phyloP scores from a whole-genome alignment of 495 filamentous ascomycete species.

The Astrothelium macrocarpum region DNA sequence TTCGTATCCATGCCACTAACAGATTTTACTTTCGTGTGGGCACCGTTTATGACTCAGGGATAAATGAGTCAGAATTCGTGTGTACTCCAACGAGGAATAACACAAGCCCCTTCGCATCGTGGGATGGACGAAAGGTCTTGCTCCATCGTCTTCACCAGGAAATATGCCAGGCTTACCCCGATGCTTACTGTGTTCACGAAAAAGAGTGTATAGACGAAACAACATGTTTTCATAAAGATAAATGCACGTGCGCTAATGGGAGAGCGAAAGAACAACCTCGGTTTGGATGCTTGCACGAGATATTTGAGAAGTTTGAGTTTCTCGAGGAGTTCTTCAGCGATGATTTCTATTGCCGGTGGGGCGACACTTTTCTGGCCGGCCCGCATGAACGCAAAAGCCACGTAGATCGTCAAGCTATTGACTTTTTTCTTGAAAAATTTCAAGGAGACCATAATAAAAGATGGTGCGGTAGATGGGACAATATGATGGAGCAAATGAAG shows the following conservation, averaged over 20 bases:
- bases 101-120: not conserved
- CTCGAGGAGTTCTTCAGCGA: not conserved
- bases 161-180: too few relatives aligned
- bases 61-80: not conserved
- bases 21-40: not conserved
- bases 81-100: not conserved
- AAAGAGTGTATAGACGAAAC: too few relatives aligned
- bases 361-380: not conserved
- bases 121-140: not conserved
- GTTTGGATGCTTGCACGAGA: not conserved
- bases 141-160: not conserved
- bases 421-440: not conserved
- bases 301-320: not conserved
- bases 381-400: not conserved
- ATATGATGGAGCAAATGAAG: too few relatives aligned
- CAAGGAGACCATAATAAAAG: too few relatives aligned
- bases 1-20: not conserved
- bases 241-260: not conserved
- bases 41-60: not conserved
- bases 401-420: not conserved
- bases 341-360: not conserved
- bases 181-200: too few relatives aligned
- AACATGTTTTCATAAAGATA: not conserved
- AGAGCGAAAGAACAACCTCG: not conserved
- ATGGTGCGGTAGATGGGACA: too few relatives aligned